phyloP scores from a whole-genome alignment of 495 filamentous ascomycete genomes.

The Penicillium argentinense region DNA sequence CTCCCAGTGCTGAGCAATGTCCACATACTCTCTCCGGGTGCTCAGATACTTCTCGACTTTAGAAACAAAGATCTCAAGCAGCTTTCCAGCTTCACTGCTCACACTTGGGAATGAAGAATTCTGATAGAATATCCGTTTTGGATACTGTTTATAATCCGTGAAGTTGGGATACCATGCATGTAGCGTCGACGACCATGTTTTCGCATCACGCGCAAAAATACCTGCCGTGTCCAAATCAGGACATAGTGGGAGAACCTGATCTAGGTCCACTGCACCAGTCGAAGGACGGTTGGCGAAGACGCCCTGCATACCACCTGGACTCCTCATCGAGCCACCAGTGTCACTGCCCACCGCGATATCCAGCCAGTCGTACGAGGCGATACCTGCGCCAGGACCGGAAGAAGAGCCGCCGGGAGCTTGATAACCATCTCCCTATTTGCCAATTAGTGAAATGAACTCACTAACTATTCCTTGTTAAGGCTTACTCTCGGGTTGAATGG shows the following conservation, averaged over 20 bases:
- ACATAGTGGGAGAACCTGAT: constrained; percentile 8
- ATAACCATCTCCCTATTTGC: constrained; percentile 37
- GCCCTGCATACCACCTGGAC: constrained; percentile 3
- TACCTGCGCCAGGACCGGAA: constrained; percentile 37
- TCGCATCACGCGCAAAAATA: constrained; percentile 7
- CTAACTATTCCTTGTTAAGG: too few species aligned
- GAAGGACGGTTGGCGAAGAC: constrained; percentile 10
- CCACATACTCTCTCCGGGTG: constrained; percentile 32
- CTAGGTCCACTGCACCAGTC: neutral
- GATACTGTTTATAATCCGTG: constrained; percentile 42
- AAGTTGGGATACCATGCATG: constrained; percentile 28
- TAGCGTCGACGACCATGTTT: constrained; percentile 3
- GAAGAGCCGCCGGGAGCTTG: constrained; percentile 40
- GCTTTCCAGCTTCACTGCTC: constrained; percentile 24
- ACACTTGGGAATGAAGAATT: constrained; percentile 12
- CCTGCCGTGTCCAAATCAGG: constrained; percentile 8
- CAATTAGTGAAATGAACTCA: too few species aligned
- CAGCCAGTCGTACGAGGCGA: constrained; percentile 42
- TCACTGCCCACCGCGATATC: constrained; percentile 49
- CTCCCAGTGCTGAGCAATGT: constrained; percentile 40
- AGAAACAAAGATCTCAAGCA: constrained; percentile 39
- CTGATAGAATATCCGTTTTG: constrained; percentile 41
- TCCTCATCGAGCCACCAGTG: constrained; percentile 36
- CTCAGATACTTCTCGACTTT: constrained; percentile 41
- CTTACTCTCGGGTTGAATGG: constrained; percentile 41